Evolutionary conservation across 331 rosid genomes (phyloP).

Genomic region (Rhamnella rubrinervis): DNA sequence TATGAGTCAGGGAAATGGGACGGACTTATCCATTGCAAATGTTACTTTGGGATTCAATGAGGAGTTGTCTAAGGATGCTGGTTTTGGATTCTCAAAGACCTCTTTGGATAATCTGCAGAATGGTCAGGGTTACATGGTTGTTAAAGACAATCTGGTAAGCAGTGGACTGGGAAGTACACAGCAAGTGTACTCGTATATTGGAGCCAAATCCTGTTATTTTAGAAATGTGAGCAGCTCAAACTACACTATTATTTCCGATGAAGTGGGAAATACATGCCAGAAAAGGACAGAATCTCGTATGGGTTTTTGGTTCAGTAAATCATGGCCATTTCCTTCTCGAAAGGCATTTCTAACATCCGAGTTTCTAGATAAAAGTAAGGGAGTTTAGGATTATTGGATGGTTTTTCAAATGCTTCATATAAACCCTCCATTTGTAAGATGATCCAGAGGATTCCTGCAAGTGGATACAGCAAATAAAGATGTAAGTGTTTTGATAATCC

Average conservation of each 20-base stretch:
- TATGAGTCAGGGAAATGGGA: conserved; percentile 16
- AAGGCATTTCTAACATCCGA: conserved; percentile 13
- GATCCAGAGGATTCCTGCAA: background rate
- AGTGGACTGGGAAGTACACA: conserved; percentile 41
- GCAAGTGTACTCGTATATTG: conserved; percentile 43
- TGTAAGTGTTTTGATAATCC: too few species aligned
- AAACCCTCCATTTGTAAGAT: background rate
- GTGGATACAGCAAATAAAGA: too few species aligned
- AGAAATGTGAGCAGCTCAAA: conserved; percentile 53
- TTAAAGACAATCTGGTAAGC: conserved; percentile 36
- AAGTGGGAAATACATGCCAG: conserved; percentile 33
- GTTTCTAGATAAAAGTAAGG: background rate
- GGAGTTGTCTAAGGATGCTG: conserved; percentile 20
- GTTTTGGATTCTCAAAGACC: conserved; percentile 29
- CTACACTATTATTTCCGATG: conserved; percentile 54
- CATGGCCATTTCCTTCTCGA: conserved; percentile 2
- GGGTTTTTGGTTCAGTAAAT: conserved; percentile 19
- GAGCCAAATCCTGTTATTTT: conserved; percentile 35
- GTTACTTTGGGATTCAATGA: conserved; percentile 40
- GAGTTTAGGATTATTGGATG: background rate
- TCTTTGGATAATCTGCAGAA: conserved; percentile 49
- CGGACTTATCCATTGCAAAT: conserved; percentile 26
- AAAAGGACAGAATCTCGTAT: conserved; percentile 14
- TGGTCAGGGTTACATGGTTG: conserved; percentile 43
- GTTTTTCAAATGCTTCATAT: background rate